These are phyloP conservation scores for Nannizziopsis barbatae DNA, from an alignment of 2,329 filamentous ascomycete species.

Conservation along the genomic window DNA sequence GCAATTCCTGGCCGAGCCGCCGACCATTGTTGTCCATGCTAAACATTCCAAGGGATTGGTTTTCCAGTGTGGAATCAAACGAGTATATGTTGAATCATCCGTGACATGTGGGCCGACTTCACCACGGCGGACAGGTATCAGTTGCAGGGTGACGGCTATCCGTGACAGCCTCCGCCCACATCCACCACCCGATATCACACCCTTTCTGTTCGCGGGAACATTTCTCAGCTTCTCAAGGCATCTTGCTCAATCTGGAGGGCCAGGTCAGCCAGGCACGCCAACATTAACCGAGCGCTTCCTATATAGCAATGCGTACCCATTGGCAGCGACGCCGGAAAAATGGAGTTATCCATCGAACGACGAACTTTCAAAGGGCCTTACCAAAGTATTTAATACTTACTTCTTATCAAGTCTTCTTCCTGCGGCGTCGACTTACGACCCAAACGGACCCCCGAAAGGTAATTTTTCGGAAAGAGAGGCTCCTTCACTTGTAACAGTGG, in stretches of 20 bases:
- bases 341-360: not conserved
- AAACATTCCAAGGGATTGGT: not conserved
- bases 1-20: not conserved
- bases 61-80: slow-evolving; percentile 8
- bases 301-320: slow-evolving; percentile 11
- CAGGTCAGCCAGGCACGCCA: not conserved
- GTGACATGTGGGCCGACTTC: slow-evolving; percentile 3
- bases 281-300: slow-evolving; percentile 9
- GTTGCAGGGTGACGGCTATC: slow-evolving; percentile 9
- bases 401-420: slow-evolving; percentile 10
- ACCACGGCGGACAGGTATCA: not conserved
- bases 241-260: slow-evolving; percentile 5
- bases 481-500: not conserved
- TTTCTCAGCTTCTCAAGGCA: slow-evolving; percentile 1
- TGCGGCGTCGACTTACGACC: not conserved
- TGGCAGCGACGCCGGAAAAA: not conserved
- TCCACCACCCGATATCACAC: slow-evolving; percentile 10
- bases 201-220: slow-evolving; percentile 4
- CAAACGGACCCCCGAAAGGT: too few relatives aligned
- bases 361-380: slow-evolving; percentile 8
- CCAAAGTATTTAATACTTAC: slow-evolving; percentile 11
- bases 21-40: slow-evolving; percentile 10
- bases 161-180: slow-evolving; percentile 7
- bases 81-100: slow-evolving; percentile 12
- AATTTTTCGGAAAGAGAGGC: not conserved